Percentiles rank a stretch among this genome's conserved stretches.
Evolutionary conservation across 208 protist genomes (phyloP).

Genomic region (Wallacemonas sp.): DNA sequence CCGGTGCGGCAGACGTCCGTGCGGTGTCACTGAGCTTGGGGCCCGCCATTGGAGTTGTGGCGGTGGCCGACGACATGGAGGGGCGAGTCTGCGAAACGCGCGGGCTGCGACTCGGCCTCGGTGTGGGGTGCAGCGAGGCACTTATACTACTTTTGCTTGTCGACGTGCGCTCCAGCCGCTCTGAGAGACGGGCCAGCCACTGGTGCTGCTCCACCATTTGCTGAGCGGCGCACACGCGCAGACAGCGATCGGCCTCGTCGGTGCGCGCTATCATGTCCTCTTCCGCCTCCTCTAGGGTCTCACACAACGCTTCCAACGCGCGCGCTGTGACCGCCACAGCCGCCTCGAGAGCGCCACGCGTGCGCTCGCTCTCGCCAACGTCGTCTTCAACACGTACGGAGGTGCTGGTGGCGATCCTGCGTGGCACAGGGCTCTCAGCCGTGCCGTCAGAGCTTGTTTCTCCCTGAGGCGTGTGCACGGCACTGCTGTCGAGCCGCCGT

Average conservation of each 20-base stretch:
- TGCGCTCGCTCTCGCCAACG: too few species aligned
- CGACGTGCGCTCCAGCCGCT: background rate
- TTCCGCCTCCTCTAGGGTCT: constrained; percentile 40
- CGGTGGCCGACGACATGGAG: too few species aligned
- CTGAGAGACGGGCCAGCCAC: background rate
- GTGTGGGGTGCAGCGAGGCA: background rate
- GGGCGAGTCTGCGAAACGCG: background rate
- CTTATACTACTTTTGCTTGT: background rate
- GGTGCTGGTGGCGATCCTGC: constrained; percentile 22
- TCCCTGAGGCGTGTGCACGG: constrained; percentile 16
- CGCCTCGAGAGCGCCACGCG: too few species aligned
- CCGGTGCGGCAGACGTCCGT: too few species aligned
- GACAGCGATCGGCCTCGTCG: background rate
- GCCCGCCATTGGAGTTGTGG: too few species aligned
- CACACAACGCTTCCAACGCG: constrained; percentile 63
- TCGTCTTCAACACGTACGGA: background rate
- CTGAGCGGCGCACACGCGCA: background rate
- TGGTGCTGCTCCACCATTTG: background rate
- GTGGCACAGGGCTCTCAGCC: too few species aligned
- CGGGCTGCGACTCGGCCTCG: background rate
- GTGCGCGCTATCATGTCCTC: constrained; percentile 18
- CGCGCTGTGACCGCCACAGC: background rate
- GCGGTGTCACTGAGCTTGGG: too few species aligned
- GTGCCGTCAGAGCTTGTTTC: constrained; percentile 61
- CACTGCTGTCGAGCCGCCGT: constrained; percentile 14